These are phyloP conservation scores for Tulasnella sp. DNA, from an alignment of 768 basidiomycete genomes.

Conservation along the genomic window DNA sequence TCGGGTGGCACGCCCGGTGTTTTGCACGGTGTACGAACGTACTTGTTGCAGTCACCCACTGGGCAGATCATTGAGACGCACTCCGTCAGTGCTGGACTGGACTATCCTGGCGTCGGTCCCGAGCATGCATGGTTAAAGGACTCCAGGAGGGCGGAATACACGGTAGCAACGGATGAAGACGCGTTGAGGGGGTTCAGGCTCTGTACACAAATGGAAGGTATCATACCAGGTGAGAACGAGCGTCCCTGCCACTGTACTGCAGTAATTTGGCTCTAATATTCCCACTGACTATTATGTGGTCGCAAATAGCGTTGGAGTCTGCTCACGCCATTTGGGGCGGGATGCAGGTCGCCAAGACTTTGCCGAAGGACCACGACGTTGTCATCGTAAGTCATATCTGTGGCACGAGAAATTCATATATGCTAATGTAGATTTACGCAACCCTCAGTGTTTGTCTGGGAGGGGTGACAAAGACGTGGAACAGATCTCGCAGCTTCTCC, in stretches of 20 bases:
- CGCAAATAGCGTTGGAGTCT: conserved; percentile 71
- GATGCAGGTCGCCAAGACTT: conserved; percentile 68
- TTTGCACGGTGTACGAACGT: conserved; percentile 91
- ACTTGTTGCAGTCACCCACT: conserved; percentile 75
- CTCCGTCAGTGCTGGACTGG: conserved; percentile 90
- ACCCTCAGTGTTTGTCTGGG: conserved; percentile 72
- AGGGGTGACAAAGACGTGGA: conserved; percentile 98
- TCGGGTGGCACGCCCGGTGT: conserved; percentile 88
- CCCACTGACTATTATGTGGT: too few species aligned
- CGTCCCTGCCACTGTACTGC: neutral
- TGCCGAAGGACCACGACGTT: conserved; percentile 76
- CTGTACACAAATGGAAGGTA: conserved; percentile 88
- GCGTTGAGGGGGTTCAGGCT: conserved; percentile 86
- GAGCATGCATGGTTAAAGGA: conserved; percentile 98
- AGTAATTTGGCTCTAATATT: neutral
- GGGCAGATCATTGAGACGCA: conserved; percentile 98
- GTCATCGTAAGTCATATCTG: conserved; percentile 61
- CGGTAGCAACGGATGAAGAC: conserved; percentile 87
- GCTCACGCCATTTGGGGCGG: conserved; percentile 95
- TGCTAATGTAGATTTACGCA: neutral
- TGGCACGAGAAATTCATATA: neutral
- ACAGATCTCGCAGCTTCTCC: conserved; percentile 86
- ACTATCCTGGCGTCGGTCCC: conserved; percentile 96
- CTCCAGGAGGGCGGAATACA: conserved; percentile 85
- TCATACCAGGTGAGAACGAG: conserved; percentile 66